Evolutionary conservation across 2,329 filamentous ascomycete species (phyloP), one percentile per base, ranked within the genome.

Genomic region (Metarhizium sp.): DNA sequence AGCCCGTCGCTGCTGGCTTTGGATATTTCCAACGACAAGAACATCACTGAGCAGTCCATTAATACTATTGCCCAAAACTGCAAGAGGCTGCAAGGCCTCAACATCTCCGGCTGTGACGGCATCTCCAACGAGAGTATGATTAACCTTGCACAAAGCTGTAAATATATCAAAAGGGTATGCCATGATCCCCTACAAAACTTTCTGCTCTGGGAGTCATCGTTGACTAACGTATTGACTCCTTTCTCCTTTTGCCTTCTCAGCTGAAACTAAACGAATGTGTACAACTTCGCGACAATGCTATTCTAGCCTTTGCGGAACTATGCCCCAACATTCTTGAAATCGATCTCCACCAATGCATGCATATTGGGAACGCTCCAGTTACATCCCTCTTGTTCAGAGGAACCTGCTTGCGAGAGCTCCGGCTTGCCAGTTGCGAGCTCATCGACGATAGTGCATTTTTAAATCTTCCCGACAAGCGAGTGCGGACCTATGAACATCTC

Each of bases 251-350:
- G 25, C 16, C 8, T 49, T 10, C 5, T 13, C 45, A 94, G 84
- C 80, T 99, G 62, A 99, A 99, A 81, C 80, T 99, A 59, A 99
- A 97, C 70, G 88, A 92, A 56, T 96, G 94, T 67, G 71, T 74
- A n/a, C 88, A 95, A 70, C 76, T 96, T 38, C 90, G 87, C 43
- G 90, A 97, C 67, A 78, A 80, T 51, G 86, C 91, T 6, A 86
- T 97, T 59, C 76, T 89, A 57, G 88, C 91, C 3, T 95, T 99
- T 67, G 92, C 94, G 6, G 78, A 85, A 49, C 83, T 95, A 71
- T 96, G 92, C 68, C 89, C 86, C 13, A 92, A 96, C 61, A 91
- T 99, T 36, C 85, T 99, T 59, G 94, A 99, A 71, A 96, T 99
- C 59, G 94, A 99, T 68, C 81, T 99, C 14, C 89, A 96, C 63